These are phyloP conservation scores for Saitozyma sp. DNA, from an alignment of 768 basidiomycete species.

Conservation along the genomic window DNA sequence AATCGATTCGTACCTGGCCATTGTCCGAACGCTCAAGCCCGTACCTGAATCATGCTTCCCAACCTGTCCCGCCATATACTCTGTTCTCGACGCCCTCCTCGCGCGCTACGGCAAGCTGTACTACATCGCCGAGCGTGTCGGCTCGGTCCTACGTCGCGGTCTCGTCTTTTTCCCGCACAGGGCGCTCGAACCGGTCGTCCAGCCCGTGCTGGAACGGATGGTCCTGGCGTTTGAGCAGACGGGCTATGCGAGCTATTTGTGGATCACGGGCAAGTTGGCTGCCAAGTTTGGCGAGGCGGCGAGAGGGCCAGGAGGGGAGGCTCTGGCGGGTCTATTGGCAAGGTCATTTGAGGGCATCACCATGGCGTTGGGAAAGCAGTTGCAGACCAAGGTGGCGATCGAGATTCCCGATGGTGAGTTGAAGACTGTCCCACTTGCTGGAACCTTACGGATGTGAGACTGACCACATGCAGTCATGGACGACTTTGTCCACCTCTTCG, in stretches of 20 bases:
- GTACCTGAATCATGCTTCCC: conserved; percentile 76
- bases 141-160: conserved; percentile 79
- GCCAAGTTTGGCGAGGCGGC: conserved; percentile 69
- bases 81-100: conserved; percentile 76
- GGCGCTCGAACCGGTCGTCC: conserved; percentile 66
- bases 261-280: conserved; percentile 90
- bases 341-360: conserved; percentile 75
- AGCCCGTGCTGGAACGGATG: conserved; percentile 74
- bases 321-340: conserved; percentile 62
- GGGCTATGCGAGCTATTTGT: conserved; percentile 81
- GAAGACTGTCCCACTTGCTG: neutral
- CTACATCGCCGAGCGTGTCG: conserved; percentile 76
- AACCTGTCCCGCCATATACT: conserved; percentile 78
- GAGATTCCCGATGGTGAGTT: conserved; percentile 87
- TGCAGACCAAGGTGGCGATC: conserved; percentile 68
- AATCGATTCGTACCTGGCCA: conserved; percentile 83
- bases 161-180: conserved; percentile 72
- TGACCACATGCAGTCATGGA: conserved; percentile 70
- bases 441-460: conserved; percentile 6
- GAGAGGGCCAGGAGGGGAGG: conserved; percentile 52
- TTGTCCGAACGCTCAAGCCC: conserved; percentile 76
- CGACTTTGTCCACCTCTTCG: conserved; percentile 82
- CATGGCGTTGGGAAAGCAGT: conserved; percentile 64
- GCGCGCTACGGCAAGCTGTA: conserved; percentile 73
- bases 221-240: conserved; percentile 73